A percentile compares a stretch with the other conserved stretches of the same genome.
Evolutionary conservation across 352 stramenopile genomes (phyloP).

Genomic region (Aphanomyces stellatus): DNA sequence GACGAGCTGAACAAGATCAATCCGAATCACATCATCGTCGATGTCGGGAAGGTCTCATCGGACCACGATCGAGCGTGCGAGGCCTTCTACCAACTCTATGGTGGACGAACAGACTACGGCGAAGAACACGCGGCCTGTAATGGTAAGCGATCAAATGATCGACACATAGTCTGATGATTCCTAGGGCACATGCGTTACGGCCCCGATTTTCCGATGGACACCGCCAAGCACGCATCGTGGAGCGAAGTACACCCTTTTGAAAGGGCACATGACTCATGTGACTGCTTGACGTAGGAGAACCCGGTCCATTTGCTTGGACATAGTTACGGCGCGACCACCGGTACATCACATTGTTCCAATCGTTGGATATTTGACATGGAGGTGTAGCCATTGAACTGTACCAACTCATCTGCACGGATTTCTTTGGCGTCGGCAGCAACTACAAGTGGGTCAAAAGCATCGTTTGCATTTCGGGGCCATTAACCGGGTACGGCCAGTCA

Average conservation of each 20-base stretch:
- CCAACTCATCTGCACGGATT: conserved; percentile 49
- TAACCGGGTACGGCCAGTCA: conserved; percentile 29
- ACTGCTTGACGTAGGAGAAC: conserved; percentile 22
- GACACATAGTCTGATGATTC: neutral
- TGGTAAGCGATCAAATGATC: neutral
- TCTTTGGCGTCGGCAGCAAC: conserved; percentile 42
- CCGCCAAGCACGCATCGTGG: neutral
- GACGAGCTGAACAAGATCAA: conserved; percentile 33
- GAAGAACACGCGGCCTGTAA: conserved; percentile 29
- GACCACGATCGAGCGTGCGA: conserved; percentile 68
- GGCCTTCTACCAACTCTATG: conserved; percentile 54
- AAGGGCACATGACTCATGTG: no score
- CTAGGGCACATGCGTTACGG: conserved; percentile 40
- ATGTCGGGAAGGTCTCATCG: conserved; percentile 53
- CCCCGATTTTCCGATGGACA: conserved; percentile 24
- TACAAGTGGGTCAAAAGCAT: conserved; percentile 54
- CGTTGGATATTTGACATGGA: neutral
- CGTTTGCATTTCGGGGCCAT: conserved; percentile 46
- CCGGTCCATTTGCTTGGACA: conserved; percentile 59
- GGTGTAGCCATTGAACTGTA: conserved; percentile 52
- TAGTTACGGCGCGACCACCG: conserved; percentile 51
- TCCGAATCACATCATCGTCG: conserved; percentile 49
- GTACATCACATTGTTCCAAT: no score
- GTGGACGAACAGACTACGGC: conserved; percentile 55
- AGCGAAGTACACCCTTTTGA: neutral